These are phyloP conservation scores for Hypoxylon fragiforme DNA, from an alignment of 495 filamentous ascomycete species.

Conservation along the genomic window DNA sequence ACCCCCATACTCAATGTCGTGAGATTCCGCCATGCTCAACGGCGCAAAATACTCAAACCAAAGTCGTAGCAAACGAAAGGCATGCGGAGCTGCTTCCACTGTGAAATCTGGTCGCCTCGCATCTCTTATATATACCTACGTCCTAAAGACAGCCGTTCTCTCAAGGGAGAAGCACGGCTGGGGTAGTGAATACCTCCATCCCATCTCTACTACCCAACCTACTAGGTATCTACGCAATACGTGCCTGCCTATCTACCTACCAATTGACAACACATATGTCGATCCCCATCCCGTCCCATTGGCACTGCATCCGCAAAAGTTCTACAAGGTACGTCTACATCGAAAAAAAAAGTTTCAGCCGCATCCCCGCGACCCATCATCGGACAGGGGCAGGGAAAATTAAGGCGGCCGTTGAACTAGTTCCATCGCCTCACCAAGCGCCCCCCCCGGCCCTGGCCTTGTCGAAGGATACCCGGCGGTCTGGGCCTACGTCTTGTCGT, in stretches of 20 bases:
- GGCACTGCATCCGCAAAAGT: too few relatives aligned
- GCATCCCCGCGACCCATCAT: constrained; percentile 25
- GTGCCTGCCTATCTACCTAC: too few relatives aligned
- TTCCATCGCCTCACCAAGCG: background rate
- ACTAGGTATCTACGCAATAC: too few relatives aligned
- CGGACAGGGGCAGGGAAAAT: background rate
- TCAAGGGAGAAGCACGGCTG: too few relatives aligned
- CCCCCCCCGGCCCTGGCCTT: background rate
- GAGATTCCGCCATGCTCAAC: constrained; percentile 9
- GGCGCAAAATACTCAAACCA: background rate
- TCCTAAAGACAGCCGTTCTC: too few relatives aligned
- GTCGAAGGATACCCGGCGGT: constrained; percentile 18
- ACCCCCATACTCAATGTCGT: constrained; percentile 22
- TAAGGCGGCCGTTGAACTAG: background rate
- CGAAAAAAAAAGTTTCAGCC: background rate
- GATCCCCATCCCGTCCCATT: too few relatives aligned
- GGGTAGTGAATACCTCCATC: too few relatives aligned
- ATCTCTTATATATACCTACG: too few relatives aligned
- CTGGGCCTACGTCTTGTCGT: constrained; percentile 2
- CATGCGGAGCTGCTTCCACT: too few relatives aligned
- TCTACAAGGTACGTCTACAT: background rate
- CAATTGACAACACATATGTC: too few relatives aligned
- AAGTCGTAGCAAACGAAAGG: background rate
- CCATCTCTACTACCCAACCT: too few relatives aligned
- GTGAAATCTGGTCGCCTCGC: too few relatives aligned